These are phyloP conservation scores for Penicillium brevicompactum DNA, from an alignment of 2,329 filamentous ascomycete genomes.

Conservation along the genomic window DNA sequence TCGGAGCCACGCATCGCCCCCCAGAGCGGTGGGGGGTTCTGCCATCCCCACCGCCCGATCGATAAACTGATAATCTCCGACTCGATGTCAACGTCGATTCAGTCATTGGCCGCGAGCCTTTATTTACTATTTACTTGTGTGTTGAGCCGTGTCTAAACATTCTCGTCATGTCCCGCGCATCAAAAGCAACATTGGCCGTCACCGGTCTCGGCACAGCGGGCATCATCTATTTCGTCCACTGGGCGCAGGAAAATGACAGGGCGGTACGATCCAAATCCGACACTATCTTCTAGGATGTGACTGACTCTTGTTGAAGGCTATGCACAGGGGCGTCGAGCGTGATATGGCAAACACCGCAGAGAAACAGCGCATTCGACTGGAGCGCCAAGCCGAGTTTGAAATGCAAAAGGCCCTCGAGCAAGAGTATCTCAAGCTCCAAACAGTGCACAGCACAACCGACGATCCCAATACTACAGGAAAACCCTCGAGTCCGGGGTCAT, in stretches of 20 bases:
- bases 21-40: conserved; percentile 39
- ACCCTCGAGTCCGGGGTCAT: conserved; percentile 26
- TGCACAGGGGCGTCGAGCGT: conserved; percentile 92
- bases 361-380: conserved; percentile 84
- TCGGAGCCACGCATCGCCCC: conserved; percentile 34
- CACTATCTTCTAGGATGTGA: neutral
- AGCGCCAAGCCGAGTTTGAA: conserved; percentile 92
- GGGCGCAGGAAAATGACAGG: conserved; percentile 81
- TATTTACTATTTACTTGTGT: neutral
- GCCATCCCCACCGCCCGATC: conserved; percentile 34
- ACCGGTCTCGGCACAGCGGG: conserved; percentile 75
- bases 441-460: conserved; percentile 60
- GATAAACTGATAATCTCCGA: conserved; percentile 27
- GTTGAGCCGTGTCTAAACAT: neutral
- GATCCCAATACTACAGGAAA: conserved; percentile 21
- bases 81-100: conserved; percentile 8
- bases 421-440: conserved; percentile 88
- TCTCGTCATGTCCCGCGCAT: conserved; percentile 78
- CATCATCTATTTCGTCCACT: conserved; percentile 86
- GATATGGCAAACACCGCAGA: conserved; percentile 68
- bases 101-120: neutral
- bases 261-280: conserved; percentile 58
- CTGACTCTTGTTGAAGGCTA: conserved; percentile 59
- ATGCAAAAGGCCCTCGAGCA: conserved; percentile 82
- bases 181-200: conserved; percentile 78